Base-by-base conservation (phyloP, 495 filamentous ascomycete genomes). In the Hypoxylon cercidicola region DNA sequence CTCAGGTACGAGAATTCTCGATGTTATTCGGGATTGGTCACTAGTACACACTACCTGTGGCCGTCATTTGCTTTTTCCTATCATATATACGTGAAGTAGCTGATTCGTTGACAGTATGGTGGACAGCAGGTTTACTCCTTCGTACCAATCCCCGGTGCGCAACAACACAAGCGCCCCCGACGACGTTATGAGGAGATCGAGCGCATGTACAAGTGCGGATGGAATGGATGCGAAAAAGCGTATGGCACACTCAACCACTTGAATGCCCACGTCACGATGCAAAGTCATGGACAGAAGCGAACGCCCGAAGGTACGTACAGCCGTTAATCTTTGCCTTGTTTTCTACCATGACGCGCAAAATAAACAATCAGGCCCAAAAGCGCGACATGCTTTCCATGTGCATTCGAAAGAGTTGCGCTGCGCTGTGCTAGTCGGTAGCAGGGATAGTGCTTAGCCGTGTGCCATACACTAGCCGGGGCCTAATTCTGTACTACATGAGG, bases 171-270 rank as follows among this genome's bases (percentile, higher is more conserved):
- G 83, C 88, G 95, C 45, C 95, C 95, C 18, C 88, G 95, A 66
- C 86, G 95, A 64, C 87, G 95, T 30, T 99, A 97, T 70, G 95
- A 99, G 79, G 95, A 99, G 75, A 99, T 99, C 72, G 95, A 99
- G 82, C 89, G 95, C 59, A 99, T 99, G 95, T 99, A 99, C 81
- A 97, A 97, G 77, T 99, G 95, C 78, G 95, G 95, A 9, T 97
- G 93, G 91, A 91, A 97, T 61, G 93, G 93, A 4, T 99, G 95
- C 74, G 95, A 98, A 73, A 98, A 98, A 78, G 94, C 94, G 11
- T 98, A 98, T 70, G 94, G 94, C 55, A 98, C 94, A 20, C 79
- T 98, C 55, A 98, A 98, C 74, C 94, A 98, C 74, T 75, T 98
- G 68, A 98, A 98, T 68, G 94, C 94, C 28, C 94, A 98, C 71